Evolutionary conservation across 345 rosid species (phyloP).

Genomic region (Salix arbutifolia): DNA sequence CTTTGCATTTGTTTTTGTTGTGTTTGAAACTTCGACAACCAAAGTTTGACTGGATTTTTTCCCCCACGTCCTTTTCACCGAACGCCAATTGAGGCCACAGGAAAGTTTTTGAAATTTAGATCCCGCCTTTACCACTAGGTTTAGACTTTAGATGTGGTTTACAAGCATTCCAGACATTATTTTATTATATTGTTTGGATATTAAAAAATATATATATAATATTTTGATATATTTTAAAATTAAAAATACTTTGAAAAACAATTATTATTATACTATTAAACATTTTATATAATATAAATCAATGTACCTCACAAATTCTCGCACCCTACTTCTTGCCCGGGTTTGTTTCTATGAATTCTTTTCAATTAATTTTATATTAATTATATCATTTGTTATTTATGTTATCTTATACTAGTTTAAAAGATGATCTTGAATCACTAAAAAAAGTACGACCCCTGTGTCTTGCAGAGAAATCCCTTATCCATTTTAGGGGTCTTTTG

Average conservation of each 20-base stretch:
- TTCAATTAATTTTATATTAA: neutral
- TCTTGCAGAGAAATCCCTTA: no score
- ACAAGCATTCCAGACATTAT: no score
- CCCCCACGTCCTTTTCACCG: neutral
- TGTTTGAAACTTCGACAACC: slow-evolving; percentile 24
- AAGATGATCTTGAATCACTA: neutral
- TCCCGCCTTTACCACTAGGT: slow-evolving; percentile 16
- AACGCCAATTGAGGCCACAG: slow-evolving; percentile 34
- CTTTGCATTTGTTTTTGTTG: slow-evolving; percentile 5
- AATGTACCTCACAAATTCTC: neutral
- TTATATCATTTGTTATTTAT: neutral
- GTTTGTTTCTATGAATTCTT: neutral
- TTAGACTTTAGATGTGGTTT: neutral
- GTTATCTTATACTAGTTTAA: neutral
- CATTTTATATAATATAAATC: no score
- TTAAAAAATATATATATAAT: no score
- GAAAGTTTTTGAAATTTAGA: slow-evolving; percentile 11
- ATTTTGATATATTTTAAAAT: no score
- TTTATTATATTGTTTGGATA: no score
- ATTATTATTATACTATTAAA: no score
- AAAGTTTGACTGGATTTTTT: slow-evolving; percentile 34
- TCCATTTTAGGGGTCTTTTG: no score
- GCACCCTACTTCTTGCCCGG: neutral
- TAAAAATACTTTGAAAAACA: no score
- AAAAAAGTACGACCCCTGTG: no score